Conservation (phyloP, 768 basidiomycete species). For the Tricholoma sp. region DNA sequence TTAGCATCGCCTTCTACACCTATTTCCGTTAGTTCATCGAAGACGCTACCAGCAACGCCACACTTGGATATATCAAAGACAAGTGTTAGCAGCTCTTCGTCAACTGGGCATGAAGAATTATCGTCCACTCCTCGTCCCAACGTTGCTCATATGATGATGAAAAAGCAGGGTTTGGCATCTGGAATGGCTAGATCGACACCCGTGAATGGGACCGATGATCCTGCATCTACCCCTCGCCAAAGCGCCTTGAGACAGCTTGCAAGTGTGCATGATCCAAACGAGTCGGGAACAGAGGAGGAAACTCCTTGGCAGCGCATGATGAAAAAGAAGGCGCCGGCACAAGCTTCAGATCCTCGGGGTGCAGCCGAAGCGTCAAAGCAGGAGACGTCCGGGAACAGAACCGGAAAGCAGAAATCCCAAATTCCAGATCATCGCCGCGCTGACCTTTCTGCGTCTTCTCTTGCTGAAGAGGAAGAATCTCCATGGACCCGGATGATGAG, state of each 20-base stretch:
- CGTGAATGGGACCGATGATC: not conserved
- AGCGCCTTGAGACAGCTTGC: slow-evolving; percentile 2
- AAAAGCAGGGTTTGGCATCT: not conserved
- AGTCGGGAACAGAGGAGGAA: slow-evolving; percentile 1
- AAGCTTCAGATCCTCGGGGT: not conserved
- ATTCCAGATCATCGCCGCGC: not conserved
- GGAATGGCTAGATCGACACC: not conserved
- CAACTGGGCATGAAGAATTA: not conserved
- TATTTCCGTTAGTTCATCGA: slow-evolving; percentile 3
- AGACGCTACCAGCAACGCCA: not conserved
- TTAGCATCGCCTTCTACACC: slow-evolving; percentile 8
- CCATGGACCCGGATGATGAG: slow-evolving; percentile 6
- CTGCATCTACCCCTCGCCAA: slow-evolving; percentile 3
- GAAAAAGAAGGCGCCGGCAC: not conserved
- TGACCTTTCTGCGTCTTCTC: not conserved
- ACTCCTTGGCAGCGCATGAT: slow-evolving; percentile 6
- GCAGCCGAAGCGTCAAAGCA: not conserved
- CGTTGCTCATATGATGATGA: slow-evolving; percentile 1
- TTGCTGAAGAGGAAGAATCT: slow-evolving; percentile 2
- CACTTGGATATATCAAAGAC: not conserved
- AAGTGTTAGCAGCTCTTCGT: not conserved
- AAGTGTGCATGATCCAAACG: not conserved
- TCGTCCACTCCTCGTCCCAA: slow-evolving; percentile 1
- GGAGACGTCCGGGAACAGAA: not conserved
- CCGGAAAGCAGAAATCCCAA: not conserved